Base-by-base conservation (phyloP, 2,329 filamentous ascomycete genomes). In the Macrophomina pseudophaseolina region DNA sequence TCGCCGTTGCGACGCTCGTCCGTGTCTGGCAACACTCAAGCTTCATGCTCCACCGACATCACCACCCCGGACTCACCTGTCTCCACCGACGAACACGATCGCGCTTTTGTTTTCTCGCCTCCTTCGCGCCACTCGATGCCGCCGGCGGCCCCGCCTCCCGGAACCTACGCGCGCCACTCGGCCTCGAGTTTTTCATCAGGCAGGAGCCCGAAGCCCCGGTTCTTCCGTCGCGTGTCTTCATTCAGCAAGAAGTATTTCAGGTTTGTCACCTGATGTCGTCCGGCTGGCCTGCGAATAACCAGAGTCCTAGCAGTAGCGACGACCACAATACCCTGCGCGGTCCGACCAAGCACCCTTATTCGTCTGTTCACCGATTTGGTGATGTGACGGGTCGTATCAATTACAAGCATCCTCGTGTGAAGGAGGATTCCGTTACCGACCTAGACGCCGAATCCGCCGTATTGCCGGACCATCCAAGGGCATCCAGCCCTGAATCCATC, bases 11-110 rank as follows among this genome's bases (percentile, higher is more conserved):
- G 65, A 7, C 65, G 65, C 56, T 62, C 56, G 6, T 66, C 65
- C n/a, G 58, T 63, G 33, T 66, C 65, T 16, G 65, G 56, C 48
- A 58, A 54, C 58, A 66, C 65, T 16, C 65, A 66, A 42, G 58
- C 56, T 32, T 66, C 65, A 14, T 66, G 58, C 56, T 63, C 65
- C 33, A 56, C 56, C 48, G 65, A 63, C 40, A 40, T 66, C 44
- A 66, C 56, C 40, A 53, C 65, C n/a, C 56, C 65, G 32, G 56
- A 62, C 28, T 66, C 65, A 11, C 56, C 58, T 18, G 49, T 46
- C 38, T 62, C 65, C 11, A 30, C 40, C 46, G 65, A 66, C 65
- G 49, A 56, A 16, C 56, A 30, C 14, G 65, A 66, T 28, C 56
- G 63, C 18, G 12, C 42, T 65, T 56, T 56, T 28, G 32, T 38